Percentiles rank a stretch among this genome's conserved stretches.
Conservation (phyloP, 306 rosid genomes). For the Cicer judaicum region DNA sequence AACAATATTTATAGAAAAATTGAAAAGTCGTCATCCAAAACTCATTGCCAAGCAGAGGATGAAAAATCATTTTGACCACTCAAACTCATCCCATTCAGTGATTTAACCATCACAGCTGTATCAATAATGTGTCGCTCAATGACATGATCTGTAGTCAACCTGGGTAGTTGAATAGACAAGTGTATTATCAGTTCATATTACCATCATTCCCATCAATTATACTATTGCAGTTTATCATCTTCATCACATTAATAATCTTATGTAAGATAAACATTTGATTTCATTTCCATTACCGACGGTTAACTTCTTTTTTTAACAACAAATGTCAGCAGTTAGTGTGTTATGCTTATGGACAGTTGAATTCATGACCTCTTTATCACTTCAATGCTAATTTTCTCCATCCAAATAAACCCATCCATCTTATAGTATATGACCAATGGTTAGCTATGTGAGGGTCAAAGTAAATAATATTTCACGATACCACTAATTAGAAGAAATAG, state of each 20-base stretch:
- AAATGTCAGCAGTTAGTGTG: not conserved
- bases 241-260: not conserved
- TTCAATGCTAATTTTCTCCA: not conserved
- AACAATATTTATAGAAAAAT: conserved; percentile 8
- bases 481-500: too few relatives aligned
- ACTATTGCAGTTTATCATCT: not conserved
- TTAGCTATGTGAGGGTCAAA: too few relatives aligned
- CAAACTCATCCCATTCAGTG: conserved; percentile 91
- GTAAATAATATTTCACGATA: too few relatives aligned
- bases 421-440: too few relatives aligned
- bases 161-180: not conserved
- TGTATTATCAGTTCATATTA: not conserved
- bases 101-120: conserved; percentile 84
- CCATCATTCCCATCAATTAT: not conserved
- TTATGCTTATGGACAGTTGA: not conserved
- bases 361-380: not conserved
- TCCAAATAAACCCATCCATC: not conserved
- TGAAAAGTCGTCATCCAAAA: not conserved
- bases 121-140: conserved; percentile 48
- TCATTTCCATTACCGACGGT: not conserved
- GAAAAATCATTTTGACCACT: conserved; percentile 92
- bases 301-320: not conserved
- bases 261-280: not conserved
- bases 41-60: not conserved
- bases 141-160: not conserved